Evolutionary conservation across 352 stramenopile species (phyloP).

Genomic region (Ophiocytium majus): DNA sequence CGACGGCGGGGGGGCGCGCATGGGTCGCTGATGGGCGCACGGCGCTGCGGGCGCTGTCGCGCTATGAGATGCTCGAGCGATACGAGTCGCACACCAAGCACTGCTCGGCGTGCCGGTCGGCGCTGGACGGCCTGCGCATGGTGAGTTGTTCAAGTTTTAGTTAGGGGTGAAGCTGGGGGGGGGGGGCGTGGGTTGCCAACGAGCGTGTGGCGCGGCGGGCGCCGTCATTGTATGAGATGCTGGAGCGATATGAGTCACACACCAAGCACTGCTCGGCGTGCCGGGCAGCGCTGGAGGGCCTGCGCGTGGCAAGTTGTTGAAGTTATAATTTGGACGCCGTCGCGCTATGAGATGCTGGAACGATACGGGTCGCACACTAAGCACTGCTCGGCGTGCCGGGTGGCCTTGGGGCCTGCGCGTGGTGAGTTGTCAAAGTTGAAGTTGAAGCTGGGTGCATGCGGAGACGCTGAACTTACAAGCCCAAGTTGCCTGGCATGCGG

Average conservation of each 20-base stretch:
- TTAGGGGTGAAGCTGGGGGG: neutral
- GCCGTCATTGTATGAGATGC: neutral
- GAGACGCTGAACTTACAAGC: neutral
- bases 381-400: neutral
- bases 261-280: neutral
- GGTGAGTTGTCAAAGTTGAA: neutral
- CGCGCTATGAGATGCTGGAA: neutral
- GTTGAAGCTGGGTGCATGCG: neutral
- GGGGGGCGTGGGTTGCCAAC: neutral
- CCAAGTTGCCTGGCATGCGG: neutral
- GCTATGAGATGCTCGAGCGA: neutral
- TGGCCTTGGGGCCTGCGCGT: neutral
- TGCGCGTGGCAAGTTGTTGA: neutral
- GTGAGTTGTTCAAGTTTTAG: neutral
- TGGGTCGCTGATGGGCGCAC: neutral
- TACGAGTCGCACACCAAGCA: conserved; percentile 4
- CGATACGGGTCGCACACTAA: neutral
- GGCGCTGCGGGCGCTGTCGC: neutral
- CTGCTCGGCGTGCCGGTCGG: neutral
- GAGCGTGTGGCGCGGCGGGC: neutral
- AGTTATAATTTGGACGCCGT: neutral
- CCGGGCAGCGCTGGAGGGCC: too few species aligned
- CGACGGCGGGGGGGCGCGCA: too few species aligned
- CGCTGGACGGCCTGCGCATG: neutral
- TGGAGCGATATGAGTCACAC: neutral